These are phyloP conservation scores for Tympanopsis confertula DNA, from an alignment of 2,329 filamentous ascomycete genomes.

Conservation along the genomic window DNA sequence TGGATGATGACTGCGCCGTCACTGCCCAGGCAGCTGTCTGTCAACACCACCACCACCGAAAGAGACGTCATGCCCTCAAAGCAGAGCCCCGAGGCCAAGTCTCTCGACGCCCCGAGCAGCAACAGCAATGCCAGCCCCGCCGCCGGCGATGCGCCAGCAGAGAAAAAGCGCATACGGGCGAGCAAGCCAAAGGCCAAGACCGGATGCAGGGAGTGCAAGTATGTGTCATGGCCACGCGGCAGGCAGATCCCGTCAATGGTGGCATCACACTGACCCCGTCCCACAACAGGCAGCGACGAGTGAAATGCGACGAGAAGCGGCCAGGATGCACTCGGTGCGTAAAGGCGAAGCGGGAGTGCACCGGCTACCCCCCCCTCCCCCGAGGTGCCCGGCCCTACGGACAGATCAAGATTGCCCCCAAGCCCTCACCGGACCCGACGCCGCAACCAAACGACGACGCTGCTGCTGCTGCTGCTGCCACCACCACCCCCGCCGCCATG, in stretches of 20 bases:
- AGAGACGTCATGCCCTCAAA: no score
- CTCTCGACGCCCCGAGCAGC: slow-evolving; percentile 4
- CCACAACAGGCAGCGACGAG: slow-evolving; percentile 37
- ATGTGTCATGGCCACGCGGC: slow-evolving; percentile 15
- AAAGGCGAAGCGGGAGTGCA: slow-evolving; percentile 43
- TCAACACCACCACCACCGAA: no score
- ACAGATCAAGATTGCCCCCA: slow-evolving; percentile 21
- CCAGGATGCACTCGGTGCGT: slow-evolving; percentile 49
- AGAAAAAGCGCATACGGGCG: slow-evolving; percentile 31
- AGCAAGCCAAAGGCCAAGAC: slow-evolving; percentile 55
- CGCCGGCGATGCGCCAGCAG: slow-evolving; percentile 11
- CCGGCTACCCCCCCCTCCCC: slow-evolving; percentile 48
- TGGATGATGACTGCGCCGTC: no score
- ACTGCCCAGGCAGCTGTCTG: no score
- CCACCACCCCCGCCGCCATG: not conserved
- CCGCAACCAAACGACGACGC: no score
- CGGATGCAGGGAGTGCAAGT: slow-evolving; percentile 60
- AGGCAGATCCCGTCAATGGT: not conserved
- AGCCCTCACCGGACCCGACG: slow-evolving; percentile 37
- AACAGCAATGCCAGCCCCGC: slow-evolving; percentile 4
- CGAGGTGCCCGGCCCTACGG: slow-evolving; percentile 30
- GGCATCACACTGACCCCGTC: not conserved
- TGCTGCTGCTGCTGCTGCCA: no score
- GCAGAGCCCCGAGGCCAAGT: no score
- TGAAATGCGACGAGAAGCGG: slow-evolving; percentile 56